These are phyloP conservation scores for Epicoccum sorghinum DNA, from an alignment of 2,329 filamentous ascomycete species.

Conservation along the genomic window DNA sequence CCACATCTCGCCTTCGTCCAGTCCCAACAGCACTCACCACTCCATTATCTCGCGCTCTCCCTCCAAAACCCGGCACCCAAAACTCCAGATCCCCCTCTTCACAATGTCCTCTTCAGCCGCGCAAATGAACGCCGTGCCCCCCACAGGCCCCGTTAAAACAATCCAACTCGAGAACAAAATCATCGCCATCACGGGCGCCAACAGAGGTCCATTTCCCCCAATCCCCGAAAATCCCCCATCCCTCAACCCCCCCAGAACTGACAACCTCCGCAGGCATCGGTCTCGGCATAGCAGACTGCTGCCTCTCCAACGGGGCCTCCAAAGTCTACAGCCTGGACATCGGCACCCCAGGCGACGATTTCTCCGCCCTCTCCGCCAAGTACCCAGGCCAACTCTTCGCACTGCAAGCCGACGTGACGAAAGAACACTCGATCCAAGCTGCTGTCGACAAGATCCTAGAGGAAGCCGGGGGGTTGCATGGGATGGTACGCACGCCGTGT, in stretches of 20 bases:
- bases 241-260: not conserved
- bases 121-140: slow-evolving; percentile 14
- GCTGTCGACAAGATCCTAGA: slow-evolving; percentile 55
- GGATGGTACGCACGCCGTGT: slow-evolving; percentile 43
- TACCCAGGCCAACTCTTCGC: slow-evolving; percentile 52
- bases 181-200: slow-evolving; percentile 38
- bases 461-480: slow-evolving; percentile 54
- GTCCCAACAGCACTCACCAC: not conserved
- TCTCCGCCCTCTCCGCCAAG: slow-evolving; percentile 45
- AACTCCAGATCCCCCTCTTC: not conserved
- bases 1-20: not conserved
- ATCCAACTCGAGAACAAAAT: slow-evolving; percentile 36
- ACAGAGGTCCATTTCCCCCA: slow-evolving; percentile 24
- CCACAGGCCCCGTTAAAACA: slow-evolving; percentile 28
- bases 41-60: not conserved
- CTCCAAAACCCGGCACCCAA: not conserved
- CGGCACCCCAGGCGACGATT: slow-evolving; percentile 51
- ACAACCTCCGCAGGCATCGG: slow-evolving; percentile 44
- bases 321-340: slow-evolving; percentile 57
- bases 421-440: slow-evolving; percentile 52
- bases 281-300: slow-evolving; percentile 56
- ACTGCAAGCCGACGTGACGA: slow-evolving; percentile 55
- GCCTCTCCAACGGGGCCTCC: slow-evolving; percentile 53
- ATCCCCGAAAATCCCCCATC: not conserved
- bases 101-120: slow-evolving; percentile 25